Evolutionary conservation across 129 eudicot species (phyloP).

Genomic region (Arctium minus): DNA sequence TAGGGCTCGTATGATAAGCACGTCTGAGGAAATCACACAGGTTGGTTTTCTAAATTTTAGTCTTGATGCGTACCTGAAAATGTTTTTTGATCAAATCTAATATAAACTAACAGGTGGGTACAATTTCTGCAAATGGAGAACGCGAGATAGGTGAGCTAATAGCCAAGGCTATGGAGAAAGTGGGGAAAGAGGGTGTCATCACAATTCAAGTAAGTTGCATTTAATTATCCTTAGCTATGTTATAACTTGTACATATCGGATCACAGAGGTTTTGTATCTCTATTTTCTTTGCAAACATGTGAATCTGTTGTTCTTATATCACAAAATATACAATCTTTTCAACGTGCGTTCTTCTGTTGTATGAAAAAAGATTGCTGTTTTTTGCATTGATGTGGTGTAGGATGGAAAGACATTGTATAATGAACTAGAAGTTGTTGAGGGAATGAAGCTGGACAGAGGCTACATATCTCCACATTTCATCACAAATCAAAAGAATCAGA

Average conservation of each 20-base stretch:
- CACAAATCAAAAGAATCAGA: constrained; percentile 74
- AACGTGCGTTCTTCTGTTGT: too few relatives aligned
- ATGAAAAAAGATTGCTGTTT: not conserved
- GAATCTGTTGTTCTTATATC: too few relatives aligned
- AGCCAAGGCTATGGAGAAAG: constrained; percentile 93
- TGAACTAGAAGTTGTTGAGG: constrained; percentile 96
- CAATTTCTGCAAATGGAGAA: constrained; percentile 91
- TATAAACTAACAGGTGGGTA: constrained; percentile 62
- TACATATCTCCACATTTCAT: constrained; percentile 94
- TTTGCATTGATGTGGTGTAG: constrained; percentile 29
- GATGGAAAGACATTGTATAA: constrained; percentile 89
- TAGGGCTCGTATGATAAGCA: constrained; percentile 79
- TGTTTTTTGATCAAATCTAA: constrained; percentile 4
- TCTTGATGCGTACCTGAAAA: not conserved
- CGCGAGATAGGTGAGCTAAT: constrained; percentile 90
- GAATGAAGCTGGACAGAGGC: constrained; percentile 95
- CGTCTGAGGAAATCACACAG: constrained; percentile 90
- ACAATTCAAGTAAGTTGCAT: constrained; percentile 65
- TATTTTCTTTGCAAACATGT: too few relatives aligned
- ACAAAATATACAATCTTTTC: too few relatives aligned
- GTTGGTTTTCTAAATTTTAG: constrained; percentile 29
- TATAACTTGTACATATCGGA: too few relatives aligned
- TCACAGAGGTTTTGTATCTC: too few relatives aligned
- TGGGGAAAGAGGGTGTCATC: constrained; percentile 93
- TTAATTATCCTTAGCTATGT: not conserved